These are phyloP conservation scores for Paraleonurus japonicus DNA, from an alignment of 257 asterid genomes.

Conservation along the genomic window DNA sequence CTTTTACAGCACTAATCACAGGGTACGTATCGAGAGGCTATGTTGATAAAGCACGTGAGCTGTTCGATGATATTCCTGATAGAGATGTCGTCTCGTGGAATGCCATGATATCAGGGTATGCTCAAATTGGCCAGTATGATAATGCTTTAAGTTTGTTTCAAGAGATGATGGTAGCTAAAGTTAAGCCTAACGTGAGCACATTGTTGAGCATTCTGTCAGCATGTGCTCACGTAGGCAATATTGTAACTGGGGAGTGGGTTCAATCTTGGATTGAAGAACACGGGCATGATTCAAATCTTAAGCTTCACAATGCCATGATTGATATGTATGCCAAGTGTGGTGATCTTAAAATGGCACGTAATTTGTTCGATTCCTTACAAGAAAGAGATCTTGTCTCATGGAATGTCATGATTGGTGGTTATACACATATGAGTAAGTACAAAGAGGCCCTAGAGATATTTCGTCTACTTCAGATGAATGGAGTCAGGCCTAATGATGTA, in stretches of 20 bases:
- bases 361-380: conserved; percentile 29
- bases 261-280: conserved; percentile 40
- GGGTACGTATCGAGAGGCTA: conserved; percentile 41
- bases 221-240: conserved; percentile 34
- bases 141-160: conserved; percentile 42
- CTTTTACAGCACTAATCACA: conserved; percentile 46
- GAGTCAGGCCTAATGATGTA: conserved; percentile 39
- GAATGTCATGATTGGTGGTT: conserved; percentile 56
- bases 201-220: conserved; percentile 41
- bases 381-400: conserved; percentile 44
- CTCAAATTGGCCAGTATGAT: conserved; percentile 32
- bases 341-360: conserved; percentile 32
- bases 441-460: conserved; percentile 39
- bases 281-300: conserved; percentile 34
- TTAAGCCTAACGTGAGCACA: conserved; percentile 41
- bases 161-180: conserved; percentile 36
- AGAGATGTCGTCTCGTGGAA: conserved; percentile 53
- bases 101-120: conserved; percentile 50
- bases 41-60: conserved; percentile 36
- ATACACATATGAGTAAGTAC: conserved; percentile 35
- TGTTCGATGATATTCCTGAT: conserved; percentile 35
- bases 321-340: conserved; percentile 60
- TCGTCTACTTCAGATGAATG: conserved; percentile 26
- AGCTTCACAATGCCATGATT: conserved; percentile 42
- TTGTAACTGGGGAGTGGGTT: conserved; percentile 31